These are phyloP conservation scores for Trametes hirsuta DNA, from an alignment of 1,284 basidiomycete genomes.

Conservation along the genomic window DNA sequence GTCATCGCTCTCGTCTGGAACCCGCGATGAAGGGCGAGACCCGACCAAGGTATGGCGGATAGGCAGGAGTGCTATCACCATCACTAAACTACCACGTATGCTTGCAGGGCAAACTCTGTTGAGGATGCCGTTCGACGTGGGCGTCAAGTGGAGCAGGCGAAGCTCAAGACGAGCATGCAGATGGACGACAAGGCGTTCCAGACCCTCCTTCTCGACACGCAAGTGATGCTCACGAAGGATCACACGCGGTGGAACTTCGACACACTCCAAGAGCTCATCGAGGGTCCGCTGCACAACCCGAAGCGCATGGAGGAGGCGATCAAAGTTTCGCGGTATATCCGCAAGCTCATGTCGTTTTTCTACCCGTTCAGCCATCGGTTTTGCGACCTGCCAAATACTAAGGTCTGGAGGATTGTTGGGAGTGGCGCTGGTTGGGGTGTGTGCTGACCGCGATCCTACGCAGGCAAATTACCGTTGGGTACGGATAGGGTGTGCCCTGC, in stretches of 20 bases:
- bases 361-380: slow-evolving; percentile 90
- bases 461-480: slow-evolving; percentile 85
- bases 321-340: slow-evolving; percentile 86
- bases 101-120: slow-evolving; percentile 76
- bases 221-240: slow-evolving; percentile 89
- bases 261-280: slow-evolving; percentile 85
- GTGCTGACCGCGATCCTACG: background rate
- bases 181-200: slow-evolving; percentile 94
- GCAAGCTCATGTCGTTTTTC: slow-evolving; percentile 89
- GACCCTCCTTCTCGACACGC: slow-evolving; percentile 79
- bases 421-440: background rate
- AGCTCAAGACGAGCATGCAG: slow-evolving; percentile 87
- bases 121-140: slow-evolving; percentile 87
- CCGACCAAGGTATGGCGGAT: slow-evolving; percentile 56
- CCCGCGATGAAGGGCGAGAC: slow-evolving; percentile 53
- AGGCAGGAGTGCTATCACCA: too few relatives aligned
- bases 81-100: background rate
- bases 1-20: slow-evolving; percentile 74
- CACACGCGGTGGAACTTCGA: slow-evolving; percentile 94
- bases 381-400: slow-evolving; percentile 77
- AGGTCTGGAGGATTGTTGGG: slow-evolving; percentile 45
- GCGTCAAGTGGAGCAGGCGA: slow-evolving; percentile 89
- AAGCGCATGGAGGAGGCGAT: slow-evolving; percentile 97
- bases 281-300: slow-evolving; percentile 90
- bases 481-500: slow-evolving; percentile 78